Conservation (phyloP, 495 filamentous ascomycete genomes). For the Neurospora discreta region DNA sequence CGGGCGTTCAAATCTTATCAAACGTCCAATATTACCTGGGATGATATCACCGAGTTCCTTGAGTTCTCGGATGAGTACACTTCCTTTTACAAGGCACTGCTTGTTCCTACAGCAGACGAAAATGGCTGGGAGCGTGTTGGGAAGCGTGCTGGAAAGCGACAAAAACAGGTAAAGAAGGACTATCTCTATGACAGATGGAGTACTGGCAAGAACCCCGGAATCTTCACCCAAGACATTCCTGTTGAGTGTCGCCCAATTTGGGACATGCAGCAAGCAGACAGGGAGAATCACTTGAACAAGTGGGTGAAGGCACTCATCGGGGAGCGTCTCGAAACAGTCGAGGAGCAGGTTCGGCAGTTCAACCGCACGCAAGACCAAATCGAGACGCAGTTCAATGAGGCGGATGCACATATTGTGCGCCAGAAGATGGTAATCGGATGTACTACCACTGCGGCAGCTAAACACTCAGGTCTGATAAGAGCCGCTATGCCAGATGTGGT, state of each 20-base stretch:
- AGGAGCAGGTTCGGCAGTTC: constrained; percentile 24
- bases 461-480: constrained; percentile 42
- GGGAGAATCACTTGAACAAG: no score
- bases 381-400: constrained; percentile 31
- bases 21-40: no score
- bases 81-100: constrained; percentile 47
- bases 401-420: constrained; percentile 33
- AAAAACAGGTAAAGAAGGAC: constrained; percentile 27
- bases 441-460: constrained; percentile 67
- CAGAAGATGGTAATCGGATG: constrained; percentile 58
- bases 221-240: no score
- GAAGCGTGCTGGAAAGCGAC: constrained; percentile 17
- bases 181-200: constrained; percentile 31
- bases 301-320: constrained; percentile 43
- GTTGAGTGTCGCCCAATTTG: no score
- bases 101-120: constrained; percentile 27
- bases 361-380: constrained; percentile 33
- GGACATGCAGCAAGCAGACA: no score
- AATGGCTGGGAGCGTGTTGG: constrained; percentile 33
- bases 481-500: constrained; percentile 42
- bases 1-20: no score
- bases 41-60: constrained; percentile 45
- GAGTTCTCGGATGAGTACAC: constrained; percentile 42
- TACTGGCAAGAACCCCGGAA: no score
- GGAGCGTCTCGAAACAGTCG: constrained; percentile 37